Conservation (phyloP, 257 asterid genomes). For the Solanum pinnatisectum region DNA sequence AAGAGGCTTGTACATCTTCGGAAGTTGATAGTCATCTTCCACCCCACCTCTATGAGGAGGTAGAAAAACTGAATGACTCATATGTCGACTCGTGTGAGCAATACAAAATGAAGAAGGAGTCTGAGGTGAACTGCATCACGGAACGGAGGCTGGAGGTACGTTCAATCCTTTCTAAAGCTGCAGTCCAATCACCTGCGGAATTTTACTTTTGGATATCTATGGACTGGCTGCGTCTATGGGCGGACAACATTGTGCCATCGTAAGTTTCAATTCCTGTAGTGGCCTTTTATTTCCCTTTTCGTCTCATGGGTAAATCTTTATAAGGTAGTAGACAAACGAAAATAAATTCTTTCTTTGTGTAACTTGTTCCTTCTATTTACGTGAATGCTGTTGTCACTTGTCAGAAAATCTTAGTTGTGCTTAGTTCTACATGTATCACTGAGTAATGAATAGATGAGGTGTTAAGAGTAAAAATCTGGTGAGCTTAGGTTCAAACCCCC, state of each 20-base stretch:
- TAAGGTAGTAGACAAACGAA: not conserved
- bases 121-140: conserved; percentile 38
- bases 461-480: not conserved
- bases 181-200: conserved; percentile 53
- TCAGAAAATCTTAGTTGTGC: not conserved
- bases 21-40: conserved; percentile 46
- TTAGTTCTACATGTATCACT: not conserved
- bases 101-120: conserved; percentile 61
- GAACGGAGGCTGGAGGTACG: conserved; percentile 84
- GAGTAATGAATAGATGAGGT: not conserved
- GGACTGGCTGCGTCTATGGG: conserved; percentile 99
- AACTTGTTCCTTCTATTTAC: not conserved
- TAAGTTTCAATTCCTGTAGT: conserved; percentile 27
- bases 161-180: conserved; percentile 71
- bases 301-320: not conserved
- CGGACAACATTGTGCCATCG: conserved; percentile 61
- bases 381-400: not conserved
- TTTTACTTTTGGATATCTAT: conserved; percentile 78
- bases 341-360: not conserved
- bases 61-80: conserved; percentile 38
- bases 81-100: conserved; percentile 54
- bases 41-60: conserved; percentile 58
- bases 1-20: conserved; percentile 15
- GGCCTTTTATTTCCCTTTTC: not conserved
- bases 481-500: not conserved